Base-by-base conservation (phyloP, 306 rosid genomes). In the Cucumis melo region DNA sequence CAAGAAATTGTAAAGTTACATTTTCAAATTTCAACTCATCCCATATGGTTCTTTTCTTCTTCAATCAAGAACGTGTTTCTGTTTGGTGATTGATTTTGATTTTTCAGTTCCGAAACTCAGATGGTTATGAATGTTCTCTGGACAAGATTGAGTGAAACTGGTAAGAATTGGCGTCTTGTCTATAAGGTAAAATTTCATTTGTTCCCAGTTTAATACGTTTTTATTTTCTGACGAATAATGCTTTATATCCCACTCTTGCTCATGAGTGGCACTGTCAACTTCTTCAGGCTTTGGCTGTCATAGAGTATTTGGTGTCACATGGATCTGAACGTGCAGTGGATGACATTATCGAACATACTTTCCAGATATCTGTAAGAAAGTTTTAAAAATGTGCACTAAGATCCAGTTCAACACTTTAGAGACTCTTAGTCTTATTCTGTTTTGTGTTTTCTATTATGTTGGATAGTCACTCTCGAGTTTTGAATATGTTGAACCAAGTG, bases 311-410 rank as follows among this genome's bases (percentile, higher is more conserved):
- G 90, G 89, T 92, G 66, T 85, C 90, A 34, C 83, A 95, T 89
- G 99, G 98, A 81, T 92, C 99, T 62, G 99, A 95, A 61, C 99
- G 98, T 78, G 98, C 98, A 32, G 96, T 95, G 74, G 99, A 95
- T 82, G 99, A 95, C 87, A 89, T 95, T 81, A 86, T 95, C 67
- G 99, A 95, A 73, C 99, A 95, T 78, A 95, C 99, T 74, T 95
- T 95, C 79, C 99, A 92, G 82, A 92, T 95, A 74, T 92, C 99
- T 1, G 99, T 95, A 86, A 85, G 90, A 74, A 78, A 42, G 63
- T 38, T 32, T 77, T 73, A 10, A 56, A 41, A 36, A 14, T 72
- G 50, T 72, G 59, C 78, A 55, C 79, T 75, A 20, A 41, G 66
- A 36, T 77, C 19, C 60, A 51, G 76, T 77, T 57, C 60, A 51